Conservation (phyloP, 2,329 filamentous ascomycete genomes). For the Diplodia mutila region DNA sequence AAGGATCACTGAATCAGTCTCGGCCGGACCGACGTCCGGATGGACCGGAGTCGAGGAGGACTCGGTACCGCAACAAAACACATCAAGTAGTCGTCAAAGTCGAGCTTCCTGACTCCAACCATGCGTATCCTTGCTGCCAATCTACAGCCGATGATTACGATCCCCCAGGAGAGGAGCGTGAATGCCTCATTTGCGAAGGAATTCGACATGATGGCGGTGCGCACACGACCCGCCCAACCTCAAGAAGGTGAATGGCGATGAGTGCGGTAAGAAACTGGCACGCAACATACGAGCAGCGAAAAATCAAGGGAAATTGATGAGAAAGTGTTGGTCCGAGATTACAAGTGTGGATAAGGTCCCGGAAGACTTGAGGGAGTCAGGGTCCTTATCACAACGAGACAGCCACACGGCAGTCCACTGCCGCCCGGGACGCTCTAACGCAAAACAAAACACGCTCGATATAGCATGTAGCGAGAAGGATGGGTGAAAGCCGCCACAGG, state of each 20-base stretch:
- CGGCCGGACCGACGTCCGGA: too few species aligned
- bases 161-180: constrained; percentile 28
- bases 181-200: constrained; percentile 22
- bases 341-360: neutral
- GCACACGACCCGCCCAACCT: neutral
- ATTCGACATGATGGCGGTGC: neutral
- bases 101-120: constrained; percentile 56
- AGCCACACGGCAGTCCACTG: neutral
- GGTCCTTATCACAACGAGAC: neutral
- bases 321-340: neutral
- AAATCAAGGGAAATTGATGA: neutral
- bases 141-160: constrained; percentile 56
- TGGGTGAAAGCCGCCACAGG: neutral
- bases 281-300: neutral
- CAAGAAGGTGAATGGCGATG: neutral
- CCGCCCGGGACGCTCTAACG: neutral
- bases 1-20: neutral
- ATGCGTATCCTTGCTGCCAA: constrained; percentile 54
- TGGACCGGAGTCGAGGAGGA: neutral
- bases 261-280: neutral
- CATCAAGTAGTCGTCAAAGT: constrained; percentile 64
- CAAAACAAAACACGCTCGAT: neutral
- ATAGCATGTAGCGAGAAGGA: neutral
- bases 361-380: neutral
- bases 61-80: constrained; percentile 54